A percentile compares a stretch with the other conserved stretches of the same genome.
phyloP scores from a whole-genome alignment of 495 filamentous ascomycete genomes.

The Zalerion maritima region DNA sequence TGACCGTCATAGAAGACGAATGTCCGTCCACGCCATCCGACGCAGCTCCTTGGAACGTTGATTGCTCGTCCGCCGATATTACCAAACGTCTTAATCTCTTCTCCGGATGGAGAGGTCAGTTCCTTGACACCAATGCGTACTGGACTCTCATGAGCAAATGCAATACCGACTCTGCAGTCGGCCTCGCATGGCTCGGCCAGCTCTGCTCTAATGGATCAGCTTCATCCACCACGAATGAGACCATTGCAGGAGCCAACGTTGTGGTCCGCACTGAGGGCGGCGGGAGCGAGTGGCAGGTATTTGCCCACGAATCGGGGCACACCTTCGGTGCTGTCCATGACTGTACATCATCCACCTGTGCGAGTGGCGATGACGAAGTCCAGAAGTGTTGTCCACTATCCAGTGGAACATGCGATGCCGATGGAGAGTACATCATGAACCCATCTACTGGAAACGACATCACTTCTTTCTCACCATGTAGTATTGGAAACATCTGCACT shows the following conservation, averaged over 20 bases:
- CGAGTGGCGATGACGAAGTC: slow-evolving; percentile 36
- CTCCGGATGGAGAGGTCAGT: slow-evolving; percentile 68
- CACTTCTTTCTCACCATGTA: slow-evolving; percentile 70
- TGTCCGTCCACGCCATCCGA: slow-evolving; percentile 54
- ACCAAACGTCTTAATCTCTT: slow-evolving; percentile 74
- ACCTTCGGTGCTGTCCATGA: slow-evolving; percentile 96
- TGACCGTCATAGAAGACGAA: slow-evolving; percentile 52
- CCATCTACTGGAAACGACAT: slow-evolving; percentile 64
- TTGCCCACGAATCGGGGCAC: slow-evolving; percentile 91
- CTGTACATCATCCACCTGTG: slow-evolving; percentile 57
- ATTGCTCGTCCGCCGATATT: slow-evolving; percentile 53
- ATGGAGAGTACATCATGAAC: slow-evolving; percentile 82
- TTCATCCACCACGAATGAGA: slow-evolving; percentile 36
- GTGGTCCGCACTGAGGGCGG: slow-evolving; percentile 67
- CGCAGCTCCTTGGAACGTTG: slow-evolving; percentile 66
- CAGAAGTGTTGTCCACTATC: slow-evolving; percentile 84
- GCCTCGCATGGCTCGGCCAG: slow-evolving; percentile 85
- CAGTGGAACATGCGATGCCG: slow-evolving; percentile 55
- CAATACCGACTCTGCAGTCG: slow-evolving; percentile 72
- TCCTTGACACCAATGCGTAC: slow-evolving; percentile 65
- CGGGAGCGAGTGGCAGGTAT: slow-evolving; percentile 93
- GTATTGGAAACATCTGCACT: slow-evolving; percentile 90
- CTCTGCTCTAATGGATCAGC: slow-evolving; percentile 53
- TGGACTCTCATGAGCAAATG: slow-evolving; percentile 90
- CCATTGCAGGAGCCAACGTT: slow-evolving; percentile 75